phyloP scores from a whole-genome alignment of 2,329 filamentous ascomycete genomes.

The Aspergillaceae sp. region DNA sequence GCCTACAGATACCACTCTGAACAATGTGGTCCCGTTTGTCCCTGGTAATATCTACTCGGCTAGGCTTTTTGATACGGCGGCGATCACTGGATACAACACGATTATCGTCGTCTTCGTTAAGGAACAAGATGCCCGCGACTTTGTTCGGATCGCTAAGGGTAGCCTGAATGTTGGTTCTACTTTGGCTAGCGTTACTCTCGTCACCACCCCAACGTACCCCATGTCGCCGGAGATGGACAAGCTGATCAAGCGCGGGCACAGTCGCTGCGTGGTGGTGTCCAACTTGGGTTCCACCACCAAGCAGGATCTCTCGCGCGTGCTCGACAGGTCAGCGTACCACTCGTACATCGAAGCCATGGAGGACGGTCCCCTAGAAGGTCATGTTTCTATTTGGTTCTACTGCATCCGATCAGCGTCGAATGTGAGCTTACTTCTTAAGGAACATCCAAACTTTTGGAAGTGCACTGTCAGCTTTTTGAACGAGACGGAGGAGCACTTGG shows the following conservation, averaged over 20 bases:
- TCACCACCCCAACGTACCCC: constrained; percentile 24
- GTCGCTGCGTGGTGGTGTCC: constrained; percentile 17
- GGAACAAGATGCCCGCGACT: constrained; percentile 16
- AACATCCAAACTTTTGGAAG: constrained; percentile 6
- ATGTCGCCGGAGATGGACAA: constrained; percentile 14
- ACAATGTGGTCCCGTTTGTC: constrained; percentile 16
- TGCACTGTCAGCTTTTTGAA: constrained; percentile 13
- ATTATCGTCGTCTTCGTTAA: constrained; percentile 22
- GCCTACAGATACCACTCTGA: constrained; percentile 13
- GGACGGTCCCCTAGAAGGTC: constrained; percentile 5
- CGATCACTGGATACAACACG: constrained; percentile 22
- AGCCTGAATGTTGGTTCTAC: constrained; percentile 13
- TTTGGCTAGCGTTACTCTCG: constrained; percentile 10
- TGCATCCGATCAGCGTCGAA: constrained; percentile 12
- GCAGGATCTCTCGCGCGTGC: constrained; percentile 4
- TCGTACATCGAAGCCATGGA: constrained; percentile 11
- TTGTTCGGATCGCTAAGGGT: constrained; percentile 10
- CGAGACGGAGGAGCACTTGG: neutral
- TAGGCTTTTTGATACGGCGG: constrained; percentile 19
- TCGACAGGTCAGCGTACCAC: constrained; percentile 5
- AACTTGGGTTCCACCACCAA: constrained; percentile 5
- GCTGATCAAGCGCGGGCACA: constrained; percentile 16
- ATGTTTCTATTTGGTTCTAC: constrained; percentile 12
- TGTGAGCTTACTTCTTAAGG: constrained; percentile 7
- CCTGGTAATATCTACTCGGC: constrained; percentile 21